Evolutionary conservation across 2,329 filamentous ascomycete genomes (phyloP), one percentile per base, ranked within the genome.

Genomic region (Monilinia laxa): DNA sequence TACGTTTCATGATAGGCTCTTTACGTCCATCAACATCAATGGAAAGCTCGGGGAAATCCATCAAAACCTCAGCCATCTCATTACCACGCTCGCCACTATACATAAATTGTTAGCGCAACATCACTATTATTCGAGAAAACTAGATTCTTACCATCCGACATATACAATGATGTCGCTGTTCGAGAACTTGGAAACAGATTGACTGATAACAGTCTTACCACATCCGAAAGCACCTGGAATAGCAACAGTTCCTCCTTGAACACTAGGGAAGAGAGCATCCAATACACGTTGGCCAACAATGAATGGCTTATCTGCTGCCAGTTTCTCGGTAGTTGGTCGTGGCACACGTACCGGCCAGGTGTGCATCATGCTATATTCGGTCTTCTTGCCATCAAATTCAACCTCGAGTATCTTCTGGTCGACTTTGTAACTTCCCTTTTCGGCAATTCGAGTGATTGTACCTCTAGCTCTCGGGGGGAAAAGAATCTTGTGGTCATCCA

Each of bases 1-100:
- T 99, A 79, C 95, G 94, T 87, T 99, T 99, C 95, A 99, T 99
- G 83, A 99, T 99, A 73, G 94, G 93, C 79, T 99, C 95, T 81
- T 94, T 90, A 77, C 94, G 92, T 75, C 95, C 95, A 54, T 97
- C 90, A 73, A 98, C 88, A 23, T 96, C 90, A 77, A 99, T 99
- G 58, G 91, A 91, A 72, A 99, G 91, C 85, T 98, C 93, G 68
- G 95, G 95, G 85, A 99, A 99, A 81, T 99, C 95, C 91, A 97
- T 98, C 85, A 99, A 85, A 73, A 99, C 95, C 85, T 99, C 95
- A 71, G 95, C 95, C 95, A 99, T 99, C 81, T 99, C 95, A 78
- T 99, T 99, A 73, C 95, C 95, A 75, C 95, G 91, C 82, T 99
- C 95, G 74, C 93, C 80, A 77, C 64, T 60, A 20, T n/a, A 45